Evolutionary conservation across 305 asterid genomes (phyloP).

Genomic region (Fraxinus latifolia): DNA sequence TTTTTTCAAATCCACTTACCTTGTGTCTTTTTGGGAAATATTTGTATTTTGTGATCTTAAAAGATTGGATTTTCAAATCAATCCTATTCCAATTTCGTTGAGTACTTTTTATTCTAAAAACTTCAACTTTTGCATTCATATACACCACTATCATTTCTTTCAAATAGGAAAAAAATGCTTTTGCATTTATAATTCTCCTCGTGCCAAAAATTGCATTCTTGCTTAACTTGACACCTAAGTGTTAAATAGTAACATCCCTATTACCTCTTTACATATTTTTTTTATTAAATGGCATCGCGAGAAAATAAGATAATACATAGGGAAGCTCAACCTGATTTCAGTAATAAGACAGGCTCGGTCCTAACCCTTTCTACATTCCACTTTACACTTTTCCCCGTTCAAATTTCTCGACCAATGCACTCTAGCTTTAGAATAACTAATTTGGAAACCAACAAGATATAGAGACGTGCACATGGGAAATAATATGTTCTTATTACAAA

Average conservation of each 20-base stretch:
- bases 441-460: neutral
- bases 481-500: neutral
- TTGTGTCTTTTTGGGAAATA: neutral
- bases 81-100: neutral
- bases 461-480: neutral
- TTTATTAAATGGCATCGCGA: neutral
- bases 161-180: too few relatives aligned
- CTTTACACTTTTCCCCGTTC: neutral
- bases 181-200: too few relatives aligned
- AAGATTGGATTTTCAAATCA: neutral
- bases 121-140: neutral
- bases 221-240: neutral
- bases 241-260: neutral
- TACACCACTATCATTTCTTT: neutral
- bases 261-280: too few relatives aligned
- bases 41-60: neutral
- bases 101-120: neutral
- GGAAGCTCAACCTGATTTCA: neutral
- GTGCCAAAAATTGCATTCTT: neutral
- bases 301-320: neutral
- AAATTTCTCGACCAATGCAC: neutral
- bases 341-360: neutral
- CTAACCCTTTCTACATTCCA: neutral
- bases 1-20: neutral
- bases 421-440: neutral